phyloP scores from a whole-genome alignment of 2,329 filamentous ascomycete species.

The Talaromyces pinophilus region DNA sequence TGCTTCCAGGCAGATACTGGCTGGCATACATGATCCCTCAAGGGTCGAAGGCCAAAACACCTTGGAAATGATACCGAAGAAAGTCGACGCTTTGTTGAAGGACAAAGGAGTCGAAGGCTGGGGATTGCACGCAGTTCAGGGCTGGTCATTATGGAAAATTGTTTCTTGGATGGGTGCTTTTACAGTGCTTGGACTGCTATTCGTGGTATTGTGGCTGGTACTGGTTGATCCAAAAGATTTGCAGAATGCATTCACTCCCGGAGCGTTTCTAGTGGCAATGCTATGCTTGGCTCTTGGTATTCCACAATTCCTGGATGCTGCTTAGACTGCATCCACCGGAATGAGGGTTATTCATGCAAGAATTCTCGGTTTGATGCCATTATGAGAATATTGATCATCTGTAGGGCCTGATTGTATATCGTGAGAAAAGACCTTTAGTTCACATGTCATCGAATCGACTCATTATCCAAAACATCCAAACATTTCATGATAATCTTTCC shows the following conservation, averaged over 20 bases:
- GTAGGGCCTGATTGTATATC: neutral
- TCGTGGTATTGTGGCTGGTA: neutral
- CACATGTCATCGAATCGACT: neutral
- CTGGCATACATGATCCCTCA: neutral
- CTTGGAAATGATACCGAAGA: neutral
- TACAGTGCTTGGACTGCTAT: neutral
- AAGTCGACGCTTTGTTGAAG: neutral
- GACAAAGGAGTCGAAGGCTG: neutral
- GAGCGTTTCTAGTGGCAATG: neutral
- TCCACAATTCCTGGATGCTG: neutral
- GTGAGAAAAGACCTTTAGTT: neutral
- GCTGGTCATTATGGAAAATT: neutral
- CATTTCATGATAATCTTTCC: constrained; percentile 37
- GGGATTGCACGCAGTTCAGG: neutral
- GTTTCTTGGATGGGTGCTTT: neutral
- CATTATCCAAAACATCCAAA: constrained; percentile 31
- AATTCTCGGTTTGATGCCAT: neutral
- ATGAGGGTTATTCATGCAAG: neutral
- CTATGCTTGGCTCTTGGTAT: neutral
- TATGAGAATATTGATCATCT: neutral
- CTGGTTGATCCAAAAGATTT: neutral
- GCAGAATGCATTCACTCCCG: neutral
- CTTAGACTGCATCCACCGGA: neutral
- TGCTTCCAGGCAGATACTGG: neutral
- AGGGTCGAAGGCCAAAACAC: neutral